phyloP scores from a whole-genome alignment of 1,139 yeast genomes.

The Barnettozyma hawaiiensis region DNA sequence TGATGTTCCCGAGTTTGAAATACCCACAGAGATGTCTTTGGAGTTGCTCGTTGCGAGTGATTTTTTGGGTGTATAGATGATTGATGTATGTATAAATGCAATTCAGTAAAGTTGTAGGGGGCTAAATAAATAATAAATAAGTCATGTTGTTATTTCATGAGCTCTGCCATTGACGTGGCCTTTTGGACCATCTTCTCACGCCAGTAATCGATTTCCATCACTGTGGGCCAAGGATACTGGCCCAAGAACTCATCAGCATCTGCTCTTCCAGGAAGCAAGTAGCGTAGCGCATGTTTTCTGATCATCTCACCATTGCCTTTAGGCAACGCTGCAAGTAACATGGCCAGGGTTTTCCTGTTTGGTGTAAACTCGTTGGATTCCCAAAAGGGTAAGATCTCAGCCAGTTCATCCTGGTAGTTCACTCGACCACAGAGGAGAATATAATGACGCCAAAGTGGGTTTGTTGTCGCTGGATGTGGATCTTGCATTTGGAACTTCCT shows the following conservation, averaged over 20 bases:
- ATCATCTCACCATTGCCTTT: conserved; percentile 35
- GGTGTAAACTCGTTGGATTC: conserved; percentile 48
- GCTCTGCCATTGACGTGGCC: background rate
- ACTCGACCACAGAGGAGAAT: conserved; percentile 45
- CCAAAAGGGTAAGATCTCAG: conserved; percentile 54
- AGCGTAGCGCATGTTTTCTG: conserved; percentile 35
- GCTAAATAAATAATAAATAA: conserved; percentile 1
- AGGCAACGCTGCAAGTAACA: conserved; percentile 36
- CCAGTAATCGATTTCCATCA: conserved; percentile 17
- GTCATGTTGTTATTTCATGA: background rate
- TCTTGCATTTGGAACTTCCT: conserved; percentile 28
- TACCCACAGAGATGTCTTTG: conserved; percentile 91
- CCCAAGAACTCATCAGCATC: conserved; percentile 21
- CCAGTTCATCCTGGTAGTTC: conserved; percentile 44
- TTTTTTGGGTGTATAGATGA: conserved; percentile 22
- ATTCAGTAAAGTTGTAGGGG: too few species aligned
- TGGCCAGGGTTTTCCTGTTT: conserved; percentile 32
- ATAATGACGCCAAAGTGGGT: conserved; percentile 46
- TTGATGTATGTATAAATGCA: too few species aligned
- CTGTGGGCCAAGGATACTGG: conserved; percentile 20
- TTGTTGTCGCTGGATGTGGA: conserved; percentile 22
- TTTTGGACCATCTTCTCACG: conserved; percentile 5
- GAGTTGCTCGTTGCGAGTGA: conserved; percentile 71
- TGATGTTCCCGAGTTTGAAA: conserved; percentile 75
- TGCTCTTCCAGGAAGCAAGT: conserved; percentile 18